phyloP scores from a whole-genome alignment of 169 alveolate genomes.

The Plasmodium sp. region DNA sequence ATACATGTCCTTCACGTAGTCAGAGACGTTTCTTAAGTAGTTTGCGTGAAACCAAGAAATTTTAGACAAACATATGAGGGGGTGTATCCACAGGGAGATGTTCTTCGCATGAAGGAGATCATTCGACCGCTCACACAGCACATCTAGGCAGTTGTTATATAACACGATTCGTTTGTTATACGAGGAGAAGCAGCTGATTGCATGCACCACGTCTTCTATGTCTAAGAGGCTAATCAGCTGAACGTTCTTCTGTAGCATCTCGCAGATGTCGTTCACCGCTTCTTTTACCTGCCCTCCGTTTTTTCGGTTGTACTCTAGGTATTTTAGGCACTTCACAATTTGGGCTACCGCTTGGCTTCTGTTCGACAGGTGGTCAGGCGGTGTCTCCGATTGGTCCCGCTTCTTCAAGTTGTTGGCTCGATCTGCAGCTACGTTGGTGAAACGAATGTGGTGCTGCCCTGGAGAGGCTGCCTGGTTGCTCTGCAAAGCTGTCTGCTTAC shows the following conservation, averaged over 20 bases:
- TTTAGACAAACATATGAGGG: constrained; percentile 22
- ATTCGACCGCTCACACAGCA: constrained; percentile 11
- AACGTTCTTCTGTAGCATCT: background rate
- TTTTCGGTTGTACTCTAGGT: constrained; percentile 2
- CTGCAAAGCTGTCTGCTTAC: background rate
- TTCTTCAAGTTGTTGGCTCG: background rate
- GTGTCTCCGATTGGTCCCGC: background rate
- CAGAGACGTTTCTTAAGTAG: constrained; percentile 6
- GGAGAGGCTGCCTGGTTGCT: background rate
- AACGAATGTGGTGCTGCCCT: background rate
- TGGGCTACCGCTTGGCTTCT: background rate
- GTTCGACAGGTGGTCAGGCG: background rate
- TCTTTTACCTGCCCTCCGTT: constrained; percentile 28
- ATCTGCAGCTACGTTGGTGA: background rate
- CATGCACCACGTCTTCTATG: constrained; percentile 48
- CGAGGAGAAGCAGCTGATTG: constrained; percentile 25
- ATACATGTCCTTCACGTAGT: constrained; percentile 17
- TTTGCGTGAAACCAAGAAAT: constrained; percentile 59
- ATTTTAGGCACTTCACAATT: constrained; percentile 3
- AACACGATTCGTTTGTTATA: constrained; percentile 44
- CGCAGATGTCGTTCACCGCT: constrained; percentile 21
- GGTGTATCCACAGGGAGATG: constrained; percentile 46
- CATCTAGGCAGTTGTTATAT: constrained; percentile 47
- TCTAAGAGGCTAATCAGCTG: background rate
- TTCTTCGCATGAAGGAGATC: constrained; percentile 59